phyloP scores from a whole-genome alignment of 192 early-diverging fungal species.

The Backusella psychrophila region DNA sequence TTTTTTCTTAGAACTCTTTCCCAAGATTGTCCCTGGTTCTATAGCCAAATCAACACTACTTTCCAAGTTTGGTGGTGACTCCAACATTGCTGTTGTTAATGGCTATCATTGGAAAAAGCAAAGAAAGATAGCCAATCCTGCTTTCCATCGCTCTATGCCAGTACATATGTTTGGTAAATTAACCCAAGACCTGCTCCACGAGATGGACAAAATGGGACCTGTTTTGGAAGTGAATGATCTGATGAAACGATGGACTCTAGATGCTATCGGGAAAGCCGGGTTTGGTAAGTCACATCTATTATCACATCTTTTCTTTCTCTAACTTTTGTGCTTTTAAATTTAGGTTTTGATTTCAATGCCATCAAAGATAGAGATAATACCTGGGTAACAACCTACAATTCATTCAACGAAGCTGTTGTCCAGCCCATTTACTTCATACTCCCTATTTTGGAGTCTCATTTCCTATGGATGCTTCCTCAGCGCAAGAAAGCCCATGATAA shows the following conservation, averaged over 20 bases:
- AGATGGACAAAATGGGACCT: neutral
- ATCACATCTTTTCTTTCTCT: neutral
- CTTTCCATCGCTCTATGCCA: constrained; percentile 30
- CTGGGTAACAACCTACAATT: neutral
- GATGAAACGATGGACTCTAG: constrained; percentile 10
- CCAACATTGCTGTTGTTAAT: neutral
- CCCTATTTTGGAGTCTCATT: neutral
- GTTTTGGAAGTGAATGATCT: neutral
- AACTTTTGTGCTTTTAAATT: neutral
- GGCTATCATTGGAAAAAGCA: neutral
- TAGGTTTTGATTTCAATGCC: neutral
- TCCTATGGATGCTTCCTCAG: neutral
- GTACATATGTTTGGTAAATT: constrained; percentile 22
- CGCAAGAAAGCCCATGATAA: neutral
- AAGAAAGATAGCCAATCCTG: constrained; percentile 20
- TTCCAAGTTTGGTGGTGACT: neutral
- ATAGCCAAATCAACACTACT: neutral
- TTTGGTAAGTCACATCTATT: constrained; percentile 9
- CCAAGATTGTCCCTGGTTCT: neutral
- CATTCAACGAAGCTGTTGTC: neutral
- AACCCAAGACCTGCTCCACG: constrained; percentile 7
- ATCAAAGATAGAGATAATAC: neutral
- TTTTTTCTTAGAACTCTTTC: neutral
- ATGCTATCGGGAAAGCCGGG: constrained; percentile 26
- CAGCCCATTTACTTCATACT: neutral